A percentile compares a stretch with the other conserved stretches of the same genome.
Evolutionary conservation across 768 basidiomycete genomes (phyloP).

Genomic region (Termitomyces sp.): DNA sequence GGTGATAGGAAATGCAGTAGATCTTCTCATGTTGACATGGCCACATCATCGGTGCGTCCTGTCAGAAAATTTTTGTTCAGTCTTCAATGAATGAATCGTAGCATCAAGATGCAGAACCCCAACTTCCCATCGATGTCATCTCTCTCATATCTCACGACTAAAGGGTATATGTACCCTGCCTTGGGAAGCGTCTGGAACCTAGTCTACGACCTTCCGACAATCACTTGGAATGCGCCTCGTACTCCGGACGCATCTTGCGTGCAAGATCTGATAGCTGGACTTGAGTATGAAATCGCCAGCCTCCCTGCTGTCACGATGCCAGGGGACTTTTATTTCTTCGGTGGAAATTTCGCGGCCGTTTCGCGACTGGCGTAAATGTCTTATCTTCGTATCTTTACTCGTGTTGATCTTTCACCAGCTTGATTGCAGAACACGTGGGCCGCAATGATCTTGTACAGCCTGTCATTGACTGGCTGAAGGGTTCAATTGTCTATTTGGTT

Average conservation of each 20-base stretch:
- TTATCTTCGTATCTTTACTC: neutral
- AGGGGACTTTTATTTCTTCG: slow-evolving; percentile 29
- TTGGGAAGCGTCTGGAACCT: slow-evolving; percentile 27
- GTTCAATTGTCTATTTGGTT: slow-evolving; percentile 22
- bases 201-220: slow-evolving; percentile 25
- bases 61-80: neutral
- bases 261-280: slow-evolving; percentile 21
- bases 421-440: slow-evolving; percentile 28
- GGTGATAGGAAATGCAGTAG: slow-evolving; percentile 21
- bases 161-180: slow-evolving; percentile 28
- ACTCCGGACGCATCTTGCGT: slow-evolving; percentile 25
- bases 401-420: slow-evolving; percentile 9
- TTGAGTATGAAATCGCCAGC: slow-evolving; percentile 45
- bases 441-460: slow-evolving; percentile 24
- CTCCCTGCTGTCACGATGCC: slow-evolving; percentile 42
- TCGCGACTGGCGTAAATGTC: slow-evolving; percentile 24
- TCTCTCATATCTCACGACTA: slow-evolving; percentile 28
- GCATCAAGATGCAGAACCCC: slow-evolving; percentile 19
- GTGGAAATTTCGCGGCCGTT: slow-evolving; percentile 21
- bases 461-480: slow-evolving; percentile 20
- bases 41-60: slow-evolving; percentile 26
- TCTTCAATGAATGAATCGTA: neutral
- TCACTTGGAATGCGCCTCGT: slow-evolving; percentile 27
- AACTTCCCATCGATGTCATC: slow-evolving; percentile 20
- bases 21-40: slow-evolving; percentile 28